Conservation (phyloP, 352 stramenopile species). For the Pythium folliculosum region DNA sequence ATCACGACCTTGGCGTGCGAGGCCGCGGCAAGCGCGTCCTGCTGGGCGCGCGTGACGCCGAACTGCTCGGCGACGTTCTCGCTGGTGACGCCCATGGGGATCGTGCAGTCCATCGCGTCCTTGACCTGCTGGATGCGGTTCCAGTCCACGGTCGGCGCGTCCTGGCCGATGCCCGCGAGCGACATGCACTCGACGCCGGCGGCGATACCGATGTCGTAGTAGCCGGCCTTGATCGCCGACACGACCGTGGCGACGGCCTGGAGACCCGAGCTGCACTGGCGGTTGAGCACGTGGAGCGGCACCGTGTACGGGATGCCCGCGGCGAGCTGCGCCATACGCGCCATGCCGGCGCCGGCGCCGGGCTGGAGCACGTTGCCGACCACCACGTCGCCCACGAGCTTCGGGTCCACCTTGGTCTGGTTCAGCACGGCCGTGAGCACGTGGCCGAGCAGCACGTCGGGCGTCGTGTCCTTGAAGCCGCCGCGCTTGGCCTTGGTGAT, state of each 20-base stretch:
- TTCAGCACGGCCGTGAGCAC: constrained; percentile 84
- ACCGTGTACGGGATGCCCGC: constrained; percentile 80
- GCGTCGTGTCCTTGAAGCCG: constrained; percentile 92
- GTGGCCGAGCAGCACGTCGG: constrained; percentile 87
- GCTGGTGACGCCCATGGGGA: constrained; percentile 87
- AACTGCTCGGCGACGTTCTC: constrained; percentile 87
- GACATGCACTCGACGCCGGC: constrained; percentile 90
- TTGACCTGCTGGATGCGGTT: constrained; percentile 48
- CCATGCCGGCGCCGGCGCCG: constrained; percentile 72
- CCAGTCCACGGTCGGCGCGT: constrained; percentile 65
- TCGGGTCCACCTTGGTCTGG: constrained; percentile 78
- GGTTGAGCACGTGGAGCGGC: constrained; percentile 78
- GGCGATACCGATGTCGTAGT: constrained; percentile 87
- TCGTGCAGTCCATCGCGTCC: constrained; percentile 80
- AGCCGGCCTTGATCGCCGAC: constrained; percentile 74
- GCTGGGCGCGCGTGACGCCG: constrained; percentile 64
- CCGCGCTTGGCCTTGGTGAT: constrained; percentile 88
- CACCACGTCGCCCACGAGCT: constrained; percentile 76
- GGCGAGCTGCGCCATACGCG: constrained; percentile 79
- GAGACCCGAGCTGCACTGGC: constrained; percentile 86
- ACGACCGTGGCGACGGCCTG: constrained; percentile 84
- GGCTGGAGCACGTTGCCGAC: constrained; percentile 88
- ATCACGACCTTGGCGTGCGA: constrained; percentile 76
- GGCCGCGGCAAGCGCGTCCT: constrained; percentile 77
- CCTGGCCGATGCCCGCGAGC: constrained; percentile 49